Percentiles rank a stretch among this genome's conserved stretches.
phyloP scores from a whole-genome alignment of 352 stramenopile species.

The Globisporangium takayamanum region DNA sequence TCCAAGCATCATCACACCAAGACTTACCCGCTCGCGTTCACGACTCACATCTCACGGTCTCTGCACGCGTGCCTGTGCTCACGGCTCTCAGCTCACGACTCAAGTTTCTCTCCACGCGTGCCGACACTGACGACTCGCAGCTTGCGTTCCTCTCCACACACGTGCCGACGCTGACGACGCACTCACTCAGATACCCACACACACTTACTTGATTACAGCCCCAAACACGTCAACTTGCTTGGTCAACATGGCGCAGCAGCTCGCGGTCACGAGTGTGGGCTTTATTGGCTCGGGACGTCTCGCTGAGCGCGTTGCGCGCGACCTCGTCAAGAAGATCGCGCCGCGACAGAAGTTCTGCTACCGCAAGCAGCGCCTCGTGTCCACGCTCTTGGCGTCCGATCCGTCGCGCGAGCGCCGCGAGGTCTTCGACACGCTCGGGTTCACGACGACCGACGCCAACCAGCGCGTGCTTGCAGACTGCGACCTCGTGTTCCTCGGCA shows the following conservation, averaged over 20 bases:
- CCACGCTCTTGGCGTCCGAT: constrained; percentile 57
- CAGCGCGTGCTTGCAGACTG: constrained; percentile 57
- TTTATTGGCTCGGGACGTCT: constrained; percentile 68
- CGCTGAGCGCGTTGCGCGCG: constrained; percentile 53
- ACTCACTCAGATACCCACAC: too few relatives aligned
- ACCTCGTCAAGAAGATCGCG: constrained; percentile 53
- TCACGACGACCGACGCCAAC: constrained; percentile 54
- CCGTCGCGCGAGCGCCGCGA: constrained; percentile 45
- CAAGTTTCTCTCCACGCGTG: too few relatives aligned
- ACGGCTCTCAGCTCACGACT: too few relatives aligned
- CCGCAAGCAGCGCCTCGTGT: constrained; percentile 66
- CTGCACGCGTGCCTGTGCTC: too few relatives aligned
- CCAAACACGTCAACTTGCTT: too few relatives aligned
- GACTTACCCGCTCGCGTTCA: too few relatives aligned
- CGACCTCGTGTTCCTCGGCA: constrained; percentile 66
- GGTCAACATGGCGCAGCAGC: constrained; percentile 7
- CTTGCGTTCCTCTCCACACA: too few relatives aligned
- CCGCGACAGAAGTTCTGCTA: constrained; percentile 65
- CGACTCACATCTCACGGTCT: too few relatives aligned
- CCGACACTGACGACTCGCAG: too few relatives aligned
- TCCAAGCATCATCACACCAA: too few relatives aligned
- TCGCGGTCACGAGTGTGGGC: constrained; percentile 49
- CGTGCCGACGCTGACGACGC: too few relatives aligned
- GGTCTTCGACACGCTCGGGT: constrained; percentile 54
- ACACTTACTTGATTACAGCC: too few relatives aligned